Evolutionary conservation across 257 asterid species (phyloP), one percentile per base, ranked within the genome.

Genomic region (Cruciata laevipes): DNA sequence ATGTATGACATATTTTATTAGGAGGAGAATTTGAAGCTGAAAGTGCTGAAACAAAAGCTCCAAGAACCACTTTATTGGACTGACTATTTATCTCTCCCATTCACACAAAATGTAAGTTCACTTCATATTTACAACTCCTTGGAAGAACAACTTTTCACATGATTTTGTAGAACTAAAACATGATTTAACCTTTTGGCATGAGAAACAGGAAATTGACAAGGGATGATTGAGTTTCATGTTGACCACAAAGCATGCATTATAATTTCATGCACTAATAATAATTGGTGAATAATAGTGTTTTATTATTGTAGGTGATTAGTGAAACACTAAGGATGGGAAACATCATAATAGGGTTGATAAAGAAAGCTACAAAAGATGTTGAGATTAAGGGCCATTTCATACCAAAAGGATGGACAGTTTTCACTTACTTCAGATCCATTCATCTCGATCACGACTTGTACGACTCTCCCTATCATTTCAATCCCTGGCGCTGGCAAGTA

Each of bases 401-500:
- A 71, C 98, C 98, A 35, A 85, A 85, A 63, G 96, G 95, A 30
- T 91, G 95, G 95, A 84, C 95, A 80, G 96, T 82, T 27, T 75
- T 91, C 21, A 79, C 89, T 11, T 81, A 87, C 77, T 91, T 91
- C 81, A 84, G 98, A 83, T 85, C 96, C 59, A 87, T 89, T 23
- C 98, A 91, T 70, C 89, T 91, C 77, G 98, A 91, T 76, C 79
- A 76, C 33, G 76, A 76, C 31, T 40, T 75, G 3, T 87, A 89
- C 72, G 95, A 89, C 35, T 83, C 69, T 14, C 96, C 98, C 3
- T 69, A 83, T 68, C 86, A 84, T 7, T 91, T 89, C 75, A 83
- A 87, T 75, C 98, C 98, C 6, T 89, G 96, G 96, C 84, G 98
- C 31, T 91, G 98, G 98, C 95, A 85, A 80, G 98, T 91, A 89